These are phyloP conservation scores for Suillus luteus DNA, from an alignment of 768 basidiomycete species.

Conservation along the genomic window DNA sequence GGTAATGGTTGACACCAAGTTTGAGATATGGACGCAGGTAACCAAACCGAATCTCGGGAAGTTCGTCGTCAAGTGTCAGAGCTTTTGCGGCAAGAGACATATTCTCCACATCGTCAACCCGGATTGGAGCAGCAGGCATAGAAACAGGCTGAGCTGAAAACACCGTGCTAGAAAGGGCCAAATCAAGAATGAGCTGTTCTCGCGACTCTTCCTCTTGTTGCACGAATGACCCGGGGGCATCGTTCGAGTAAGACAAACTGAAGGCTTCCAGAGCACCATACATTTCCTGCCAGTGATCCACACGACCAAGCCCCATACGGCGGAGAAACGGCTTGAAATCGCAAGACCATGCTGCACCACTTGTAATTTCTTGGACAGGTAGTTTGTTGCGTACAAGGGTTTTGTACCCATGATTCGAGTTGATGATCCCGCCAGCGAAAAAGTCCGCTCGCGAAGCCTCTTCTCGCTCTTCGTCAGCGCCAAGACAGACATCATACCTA, in stretches of 20 bases:
- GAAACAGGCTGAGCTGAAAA: constrained; percentile 50
- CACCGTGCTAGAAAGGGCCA: constrained; percentile 58
- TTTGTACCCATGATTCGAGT: constrained; percentile 53
- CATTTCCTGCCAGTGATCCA: constrained; percentile 36
- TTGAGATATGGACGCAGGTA: constrained; percentile 56
- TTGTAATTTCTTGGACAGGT: constrained; percentile 38
- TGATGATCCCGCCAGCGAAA: constrained; percentile 53
- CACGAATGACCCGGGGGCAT: constrained; percentile 41
- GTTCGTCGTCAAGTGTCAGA: constrained; percentile 55
- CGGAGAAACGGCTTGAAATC: constrained; percentile 49
- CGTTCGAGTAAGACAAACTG: constrained; percentile 42
- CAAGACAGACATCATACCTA: constrained; percentile 67
- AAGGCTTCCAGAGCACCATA: constrained; percentile 44
- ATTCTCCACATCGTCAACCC: constrained; percentile 42
- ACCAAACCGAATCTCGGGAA: constrained; percentile 61
- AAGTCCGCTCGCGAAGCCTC: constrained; percentile 54
- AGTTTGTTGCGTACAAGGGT: constrained; percentile 53
- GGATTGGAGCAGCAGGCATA: constrained; percentile 30
- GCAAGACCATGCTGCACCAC: constrained; percentile 54
- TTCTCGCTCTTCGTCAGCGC: constrained; percentile 50
- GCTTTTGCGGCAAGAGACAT: constrained; percentile 54
- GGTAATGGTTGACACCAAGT: constrained; percentile 28
- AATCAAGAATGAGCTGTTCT: constrained; percentile 64
- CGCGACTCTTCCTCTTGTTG: constrained; percentile 55
- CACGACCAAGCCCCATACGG: constrained; percentile 41